Evolutionary conservation across 2,329 filamentous ascomycete species (phyloP), one percentile per base, ranked within the genome.

Genomic region (Albophoma yamanashiensis): DNA sequence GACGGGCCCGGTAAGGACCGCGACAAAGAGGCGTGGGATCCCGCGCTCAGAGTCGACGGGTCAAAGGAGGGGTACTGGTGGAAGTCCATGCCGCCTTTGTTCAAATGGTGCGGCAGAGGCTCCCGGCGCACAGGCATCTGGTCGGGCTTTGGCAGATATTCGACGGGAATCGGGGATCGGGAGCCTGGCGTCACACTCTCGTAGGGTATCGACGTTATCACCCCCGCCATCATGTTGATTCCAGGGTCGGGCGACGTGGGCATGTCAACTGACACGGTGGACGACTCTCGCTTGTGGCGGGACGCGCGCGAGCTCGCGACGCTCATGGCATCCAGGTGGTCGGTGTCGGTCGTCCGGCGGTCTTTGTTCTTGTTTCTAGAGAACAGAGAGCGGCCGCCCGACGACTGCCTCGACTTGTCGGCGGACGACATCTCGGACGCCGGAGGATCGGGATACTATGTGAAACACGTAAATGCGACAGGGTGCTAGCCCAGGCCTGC

Each of bases 201-300:
- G 77, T 95, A 96, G 39, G 92, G 91, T 64, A 97, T 92, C 36
- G 90, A 88, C 40, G 91, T 91, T 69, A 96, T 91, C 61, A 93
- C 85, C 61, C 91, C 92, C 40, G 91, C 88, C 70, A 85, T 87
- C 77, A 87, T 86, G 69, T 89, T 88, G 62, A 92, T 76, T 61
- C 84, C 86, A 62, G 81, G 76, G 56, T 88, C 87, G 67, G 85
- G 80, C 56, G 86, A 84, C 64, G 80, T 76, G 56, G 86, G 83
- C 62, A 84, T 78, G 68, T 93, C 90, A 68, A 91, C 74, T 17
- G 89, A 93, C 65, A 87, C 79, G 65, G 85, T 76, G 43, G 89
- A 92, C 7, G 88, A 88, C 62, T 85, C 88, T 71, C 88, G 83
- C 67, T 86, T 85, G 75, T 94, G 87, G 71, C 89, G 83, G 65